phyloP scores from a whole-genome alignment of 2,329 filamentous ascomycete species.

The Stylonectria norvegica region DNA sequence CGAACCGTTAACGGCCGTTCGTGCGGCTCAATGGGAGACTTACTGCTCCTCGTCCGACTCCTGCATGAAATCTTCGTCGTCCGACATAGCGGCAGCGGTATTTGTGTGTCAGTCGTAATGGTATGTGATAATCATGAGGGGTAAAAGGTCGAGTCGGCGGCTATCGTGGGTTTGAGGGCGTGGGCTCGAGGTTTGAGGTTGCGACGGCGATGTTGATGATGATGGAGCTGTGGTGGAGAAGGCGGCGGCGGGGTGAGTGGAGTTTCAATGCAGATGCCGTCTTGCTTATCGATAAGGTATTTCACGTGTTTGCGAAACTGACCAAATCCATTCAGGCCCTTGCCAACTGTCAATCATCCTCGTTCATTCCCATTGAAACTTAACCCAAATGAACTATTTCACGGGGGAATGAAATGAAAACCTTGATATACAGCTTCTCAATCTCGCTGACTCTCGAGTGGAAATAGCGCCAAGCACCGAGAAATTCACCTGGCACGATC shows the following conservation, averaged over 20 bases:
- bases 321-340: too few species aligned
- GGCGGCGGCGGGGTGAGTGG: not conserved
- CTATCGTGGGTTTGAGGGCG: not conserved
- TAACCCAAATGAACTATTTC: too few species aligned
- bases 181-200: not conserved
- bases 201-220: not conserved
- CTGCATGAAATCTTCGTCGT: slow-evolving; percentile 50
- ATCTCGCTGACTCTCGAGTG: too few species aligned
- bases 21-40: slow-evolving; percentile 9
- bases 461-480: too few species aligned
- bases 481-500: too few species aligned
- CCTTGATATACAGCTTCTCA: too few species aligned
- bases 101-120: too few species aligned
- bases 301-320: too few species aligned
- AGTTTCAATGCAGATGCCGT: slow-evolving; percentile 6
- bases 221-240: slow-evolving; percentile 1
- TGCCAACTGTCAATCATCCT: too few species aligned
- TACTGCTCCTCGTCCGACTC: slow-evolving; percentile 47
- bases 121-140: not conserved
- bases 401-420: too few species aligned
- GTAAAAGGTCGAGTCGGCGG: not conserved
- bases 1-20: slow-evolving; percentile 2
- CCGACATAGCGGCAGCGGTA: slow-evolving; percentile 40
- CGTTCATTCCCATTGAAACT: too few species aligned
- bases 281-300: slow-evolving; percentile 17